These are phyloP conservation scores for Aspergillus incahuasiensis DNA, from an alignment of 495 filamentous ascomycete species.

Conservation along the genomic window DNA sequence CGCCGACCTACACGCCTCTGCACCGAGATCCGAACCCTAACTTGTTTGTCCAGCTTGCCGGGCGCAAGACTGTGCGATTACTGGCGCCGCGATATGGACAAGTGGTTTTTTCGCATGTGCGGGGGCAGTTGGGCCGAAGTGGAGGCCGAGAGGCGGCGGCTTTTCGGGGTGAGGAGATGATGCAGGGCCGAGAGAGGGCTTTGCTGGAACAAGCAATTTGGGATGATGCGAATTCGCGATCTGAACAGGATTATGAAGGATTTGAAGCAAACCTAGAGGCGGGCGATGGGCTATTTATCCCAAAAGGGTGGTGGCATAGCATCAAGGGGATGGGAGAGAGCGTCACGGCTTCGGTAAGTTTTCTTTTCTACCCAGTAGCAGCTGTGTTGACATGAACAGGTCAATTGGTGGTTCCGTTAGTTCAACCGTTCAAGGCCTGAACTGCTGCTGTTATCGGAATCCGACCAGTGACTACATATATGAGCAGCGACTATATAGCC, in stretches of 20 bases:
- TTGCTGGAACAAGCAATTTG: constrained; percentile 67
- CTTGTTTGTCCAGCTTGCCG: constrained; percentile 77
- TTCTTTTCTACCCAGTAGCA: background rate
- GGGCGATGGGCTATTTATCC: constrained; percentile 82
- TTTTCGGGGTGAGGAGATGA: constrained; percentile 87
- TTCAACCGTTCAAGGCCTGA: background rate
- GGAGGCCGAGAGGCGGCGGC: constrained; percentile 41
- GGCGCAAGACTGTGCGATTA: constrained; percentile 69
- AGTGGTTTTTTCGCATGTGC: constrained; percentile 54
- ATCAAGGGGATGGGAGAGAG: constrained; percentile 66
- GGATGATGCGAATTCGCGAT: constrained; percentile 33
- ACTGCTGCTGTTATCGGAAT: too few species aligned
- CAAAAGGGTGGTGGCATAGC: constrained; percentile 94
- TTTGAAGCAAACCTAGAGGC: constrained; percentile 56
- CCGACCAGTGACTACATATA: too few species aligned
- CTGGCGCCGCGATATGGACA: constrained; percentile 57
- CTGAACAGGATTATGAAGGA: constrained; percentile 28
- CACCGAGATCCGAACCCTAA: constrained; percentile 95
- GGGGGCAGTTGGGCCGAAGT: constrained; percentile 39
- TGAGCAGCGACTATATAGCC: too few species aligned
- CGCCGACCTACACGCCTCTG: constrained; percentile 82
- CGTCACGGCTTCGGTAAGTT: constrained; percentile 62
- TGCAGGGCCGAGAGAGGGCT: constrained; percentile 68
- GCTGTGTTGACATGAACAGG: constrained; percentile 42
- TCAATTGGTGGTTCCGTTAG: constrained; percentile 92